Conservation (phyloP, 257 asterid genomes). For the Salvia rosmarinus region DNA sequence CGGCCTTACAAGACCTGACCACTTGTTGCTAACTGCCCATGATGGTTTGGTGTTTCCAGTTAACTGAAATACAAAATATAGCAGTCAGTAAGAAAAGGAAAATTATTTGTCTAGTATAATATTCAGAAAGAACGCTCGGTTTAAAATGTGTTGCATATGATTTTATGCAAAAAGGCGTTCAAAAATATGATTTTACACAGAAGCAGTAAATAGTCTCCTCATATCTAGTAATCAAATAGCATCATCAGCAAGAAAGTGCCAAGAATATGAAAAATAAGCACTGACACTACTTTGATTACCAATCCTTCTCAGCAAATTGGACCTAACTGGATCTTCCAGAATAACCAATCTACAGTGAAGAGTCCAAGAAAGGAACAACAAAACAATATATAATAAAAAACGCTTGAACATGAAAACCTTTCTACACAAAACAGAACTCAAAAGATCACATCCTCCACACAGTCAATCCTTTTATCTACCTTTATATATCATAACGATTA, state of each 20-base stretch:
- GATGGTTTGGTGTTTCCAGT: conserved; percentile 54
- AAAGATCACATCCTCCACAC: not conserved
- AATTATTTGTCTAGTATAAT: too few relatives aligned
- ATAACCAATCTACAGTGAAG: not conserved
- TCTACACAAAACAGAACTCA: not conserved
- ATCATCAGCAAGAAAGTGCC: not conserved
- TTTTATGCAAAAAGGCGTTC: too few relatives aligned
- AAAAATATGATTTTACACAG: too few relatives aligned
- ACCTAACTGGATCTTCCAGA: not conserved
- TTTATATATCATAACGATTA: not conserved
- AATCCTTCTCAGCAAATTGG: not conserved
- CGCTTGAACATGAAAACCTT: not conserved
- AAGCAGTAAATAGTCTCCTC: too few relatives aligned
- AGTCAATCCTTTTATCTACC: not conserved
- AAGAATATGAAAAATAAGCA: not conserved
- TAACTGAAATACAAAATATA: conserved; percentile 40
- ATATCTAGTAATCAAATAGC: not conserved
- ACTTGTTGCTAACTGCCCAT: conserved; percentile 54
- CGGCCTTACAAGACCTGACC: conserved; percentile 59
- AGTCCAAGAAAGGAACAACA: too few relatives aligned
- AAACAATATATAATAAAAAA: not conserved
- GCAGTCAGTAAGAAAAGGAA: conserved; percentile 1
- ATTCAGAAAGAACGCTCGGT: not conserved
- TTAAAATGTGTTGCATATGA: not conserved
- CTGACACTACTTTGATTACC: not conserved